Evolutionary conservation across 371 early-diverging fungal species (phyloP).

Genomic region (Capillidium rhysosporum): DNA sequence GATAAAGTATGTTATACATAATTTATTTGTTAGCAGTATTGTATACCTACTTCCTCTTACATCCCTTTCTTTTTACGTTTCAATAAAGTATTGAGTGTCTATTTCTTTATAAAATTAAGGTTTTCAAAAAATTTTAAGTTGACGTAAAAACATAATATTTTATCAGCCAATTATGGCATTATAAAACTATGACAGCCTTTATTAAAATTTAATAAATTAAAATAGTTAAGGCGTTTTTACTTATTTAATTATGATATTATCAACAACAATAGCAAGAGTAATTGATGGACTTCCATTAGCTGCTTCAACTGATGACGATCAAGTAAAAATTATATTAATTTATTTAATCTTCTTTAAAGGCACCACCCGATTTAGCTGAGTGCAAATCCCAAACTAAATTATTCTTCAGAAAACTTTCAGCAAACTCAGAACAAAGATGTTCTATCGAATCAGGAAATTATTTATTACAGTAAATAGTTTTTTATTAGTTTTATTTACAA

Average conservation of each 20-base stretch:
- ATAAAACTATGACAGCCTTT: too few species aligned
- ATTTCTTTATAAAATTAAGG: too few species aligned
- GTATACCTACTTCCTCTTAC: too few species aligned
- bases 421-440: conserved; percentile 75
- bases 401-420: conserved; percentile 63
- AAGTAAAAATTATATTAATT: conserved; percentile 24
- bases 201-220: too few species aligned
- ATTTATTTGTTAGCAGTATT: too few species aligned
- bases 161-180: too few species aligned
- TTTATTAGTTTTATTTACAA: background rate
- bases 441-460: conserved; percentile 80
- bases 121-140: too few species aligned
- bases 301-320: conserved; percentile 93
- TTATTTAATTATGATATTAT: conserved; percentile 51
- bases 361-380: conserved; percentile 64
- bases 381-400: conserved; percentile 85
- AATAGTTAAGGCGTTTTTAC: too few species aligned
- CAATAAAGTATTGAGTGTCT: too few species aligned
- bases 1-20: too few species aligned
- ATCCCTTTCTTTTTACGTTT: too few species aligned
- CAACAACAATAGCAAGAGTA: conserved; percentile 85
- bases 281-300: conserved; percentile 89
- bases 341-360: conserved; percentile 5
- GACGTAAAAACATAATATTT: too few species aligned
- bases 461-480: conserved; percentile 54